Percentiles rank a stretch among this genome's conserved stretches.
These are phyloP conservation scores for Citrus reticulata DNA, from an alignment of 345 rosid species.

Conservation along the genomic window DNA sequence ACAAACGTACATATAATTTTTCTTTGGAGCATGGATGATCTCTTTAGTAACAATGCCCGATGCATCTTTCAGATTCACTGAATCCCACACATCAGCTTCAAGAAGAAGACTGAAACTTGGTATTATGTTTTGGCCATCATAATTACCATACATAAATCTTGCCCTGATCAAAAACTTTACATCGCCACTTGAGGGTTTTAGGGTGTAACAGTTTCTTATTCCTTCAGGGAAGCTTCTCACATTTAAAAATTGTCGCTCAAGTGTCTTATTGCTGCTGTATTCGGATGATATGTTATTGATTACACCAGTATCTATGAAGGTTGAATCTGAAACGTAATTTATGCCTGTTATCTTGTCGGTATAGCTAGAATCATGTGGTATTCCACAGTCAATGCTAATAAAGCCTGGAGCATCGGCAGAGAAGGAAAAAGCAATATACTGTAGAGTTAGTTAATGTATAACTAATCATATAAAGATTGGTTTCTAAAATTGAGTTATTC, in stretches of 20 bases:
- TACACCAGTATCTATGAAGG: neutral
- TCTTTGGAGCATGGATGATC: neutral
- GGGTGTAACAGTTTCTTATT: slow-evolving; percentile 18
- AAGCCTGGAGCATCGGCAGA: neutral
- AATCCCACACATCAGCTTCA: slow-evolving; percentile 14
- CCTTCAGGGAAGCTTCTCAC: slow-evolving; percentile 17
- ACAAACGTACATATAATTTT: neutral
- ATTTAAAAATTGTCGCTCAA: neutral
- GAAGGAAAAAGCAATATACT: too few relatives aligned
- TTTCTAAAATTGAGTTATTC: neutral
- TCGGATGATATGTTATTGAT: neutral
- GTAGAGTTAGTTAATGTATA: neutral
- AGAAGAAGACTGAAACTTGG: slow-evolving; percentile 13
- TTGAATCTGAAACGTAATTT: neutral
- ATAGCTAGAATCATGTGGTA: neutral
- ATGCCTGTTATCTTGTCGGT: neutral
- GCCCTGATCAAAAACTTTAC: slow-evolving; percentile 19
- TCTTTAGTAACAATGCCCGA: neutral
- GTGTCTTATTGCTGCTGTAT: neutral
- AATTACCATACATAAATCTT: slow-evolving; percentile 24
- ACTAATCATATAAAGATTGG: neutral
- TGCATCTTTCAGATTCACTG: neutral
- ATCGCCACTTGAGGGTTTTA: neutral
- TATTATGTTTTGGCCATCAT: neutral
- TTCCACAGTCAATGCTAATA: slow-evolving; percentile 5